A percentile compares a stretch with the other conserved stretches of the same genome.
Conservation (phyloP, 805 yeast species). For the Kuraishia cidri region DNA sequence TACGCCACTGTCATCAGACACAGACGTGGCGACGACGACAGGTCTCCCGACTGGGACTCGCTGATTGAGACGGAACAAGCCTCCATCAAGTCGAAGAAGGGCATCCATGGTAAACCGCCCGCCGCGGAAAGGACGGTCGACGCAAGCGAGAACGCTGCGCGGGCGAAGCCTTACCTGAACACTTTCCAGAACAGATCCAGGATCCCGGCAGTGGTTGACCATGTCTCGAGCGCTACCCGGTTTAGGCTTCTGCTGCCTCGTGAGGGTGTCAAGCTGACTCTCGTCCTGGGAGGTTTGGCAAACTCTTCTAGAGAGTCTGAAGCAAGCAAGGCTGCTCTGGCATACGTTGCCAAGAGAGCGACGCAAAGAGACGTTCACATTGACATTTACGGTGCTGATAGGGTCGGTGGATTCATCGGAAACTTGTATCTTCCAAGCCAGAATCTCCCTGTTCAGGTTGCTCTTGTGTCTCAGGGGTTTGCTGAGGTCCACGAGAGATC, state of each 20-base stretch:
- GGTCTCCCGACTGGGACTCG: conserved; percentile 72
- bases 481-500: conserved; percentile 61
- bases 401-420: conserved; percentile 76
- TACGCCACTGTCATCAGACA: conserved; percentile 74
- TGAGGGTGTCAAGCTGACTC: conserved; percentile 59
- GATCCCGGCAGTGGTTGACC: conserved; percentile 65
- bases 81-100: conserved; percentile 47
- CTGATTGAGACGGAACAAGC: conserved; percentile 60
- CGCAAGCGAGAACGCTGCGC: conserved; percentile 65
- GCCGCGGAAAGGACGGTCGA: conserved; percentile 59
- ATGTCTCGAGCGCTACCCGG: conserved; percentile 59
- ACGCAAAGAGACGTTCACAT: conserved; percentile 70
- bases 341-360: conserved; percentile 41
- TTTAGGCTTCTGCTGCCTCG: conserved; percentile 58
- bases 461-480: conserved; percentile 52
- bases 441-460: conserved; percentile 46
- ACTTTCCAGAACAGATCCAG: conserved; percentile 59
- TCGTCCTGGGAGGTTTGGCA: conserved; percentile 70
- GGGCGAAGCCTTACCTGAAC: conserved; percentile 68
- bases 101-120: conserved; percentile 54
- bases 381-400: conserved; percentile 62
- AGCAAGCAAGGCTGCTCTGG: conserved; percentile 40
- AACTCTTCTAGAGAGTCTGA: conserved; percentile 25
- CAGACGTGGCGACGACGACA: conserved; percentile 61
- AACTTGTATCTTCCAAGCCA: conserved; percentile 45